phyloP scores from a whole-genome alignment of 2,329 filamentous ascomycete species.

The Byssochlamys sp. region DNA sequence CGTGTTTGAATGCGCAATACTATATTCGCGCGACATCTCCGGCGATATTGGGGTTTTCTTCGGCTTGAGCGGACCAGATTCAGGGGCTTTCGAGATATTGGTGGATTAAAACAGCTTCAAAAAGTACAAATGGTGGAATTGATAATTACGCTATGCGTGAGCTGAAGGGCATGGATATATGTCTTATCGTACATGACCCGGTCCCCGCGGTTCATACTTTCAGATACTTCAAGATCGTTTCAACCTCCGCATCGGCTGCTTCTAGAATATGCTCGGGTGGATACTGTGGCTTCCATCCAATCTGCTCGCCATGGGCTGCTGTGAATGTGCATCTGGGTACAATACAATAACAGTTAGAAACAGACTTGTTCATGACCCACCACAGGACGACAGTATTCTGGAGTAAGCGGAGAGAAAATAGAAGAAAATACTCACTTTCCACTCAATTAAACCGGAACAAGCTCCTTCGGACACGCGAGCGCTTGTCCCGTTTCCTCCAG shows the following conservation, averaged over 20 bases:
- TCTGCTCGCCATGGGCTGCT: constrained; percentile 29
- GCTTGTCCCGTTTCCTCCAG: constrained; percentile 36
- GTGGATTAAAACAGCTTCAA: too few species aligned
- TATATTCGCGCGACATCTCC: too few species aligned
- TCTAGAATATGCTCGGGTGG: constrained; percentile 39
- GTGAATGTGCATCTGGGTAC: constrained; percentile 35
- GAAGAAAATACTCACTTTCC: constrained; percentile 30
- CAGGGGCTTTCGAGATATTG: too few species aligned
- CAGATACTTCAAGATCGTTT: constrained; percentile 28
- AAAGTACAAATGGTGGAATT: too few species aligned
- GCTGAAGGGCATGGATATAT: too few species aligned
- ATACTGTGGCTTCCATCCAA: constrained; percentile 41
- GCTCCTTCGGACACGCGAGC: constrained; percentile 22
- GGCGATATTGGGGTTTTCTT: too few species aligned
- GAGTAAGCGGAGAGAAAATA: neutral
- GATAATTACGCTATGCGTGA: too few species aligned
- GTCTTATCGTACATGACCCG: neutral
- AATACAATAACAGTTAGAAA: neutral
- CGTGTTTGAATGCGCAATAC: too few species aligned
- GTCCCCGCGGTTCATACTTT: neutral
- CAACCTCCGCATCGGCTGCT: constrained; percentile 38
- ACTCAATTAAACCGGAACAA: constrained; percentile 35
- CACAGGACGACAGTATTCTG: neutral
- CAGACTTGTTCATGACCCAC: neutral
- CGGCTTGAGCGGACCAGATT: too few species aligned